Percentiles rank a stretch among this genome's conserved stretches.
These are phyloP conservation scores for Paxillus rubicundulus DNA, from an alignment of 768 basidiomycete genomes.

Conservation along the genomic window DNA sequence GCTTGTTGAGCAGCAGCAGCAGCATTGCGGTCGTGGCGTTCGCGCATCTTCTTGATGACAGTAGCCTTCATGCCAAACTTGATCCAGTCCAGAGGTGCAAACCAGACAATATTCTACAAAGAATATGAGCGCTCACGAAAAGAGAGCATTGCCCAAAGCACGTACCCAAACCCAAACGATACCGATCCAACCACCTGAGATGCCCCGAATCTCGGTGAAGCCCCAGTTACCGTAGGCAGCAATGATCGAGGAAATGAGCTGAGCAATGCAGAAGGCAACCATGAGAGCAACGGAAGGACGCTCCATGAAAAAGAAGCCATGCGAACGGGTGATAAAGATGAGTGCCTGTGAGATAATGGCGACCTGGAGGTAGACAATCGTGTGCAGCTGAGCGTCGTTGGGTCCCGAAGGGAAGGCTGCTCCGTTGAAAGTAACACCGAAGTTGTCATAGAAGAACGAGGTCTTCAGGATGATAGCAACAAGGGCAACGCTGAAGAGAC, in stretches of 20 bases:
- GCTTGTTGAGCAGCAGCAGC: conserved; percentile 37
- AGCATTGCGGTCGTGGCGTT: conserved; percentile 48
- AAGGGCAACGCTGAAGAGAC: conserved; percentile 58
- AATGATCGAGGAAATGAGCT: conserved; percentile 93
- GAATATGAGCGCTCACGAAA: conserved; percentile 9
- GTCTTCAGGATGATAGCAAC: conserved; percentile 85
- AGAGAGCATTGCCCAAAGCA: conserved; percentile 12
- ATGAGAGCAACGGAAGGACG: conserved; percentile 88
- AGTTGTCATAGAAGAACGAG: conserved; percentile 84
- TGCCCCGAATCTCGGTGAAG: conserved; percentile 77
- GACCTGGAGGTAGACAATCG: conserved; percentile 92
- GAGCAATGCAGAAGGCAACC: conserved; percentile 88
- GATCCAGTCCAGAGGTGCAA: conserved; percentile 91
- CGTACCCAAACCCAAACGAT: conserved; percentile 95
- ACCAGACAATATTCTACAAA: conserved; percentile 89
- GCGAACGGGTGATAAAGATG: conserved; percentile 94
- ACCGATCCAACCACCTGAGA: conserved; percentile 95
- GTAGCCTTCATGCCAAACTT: conserved; percentile 97
- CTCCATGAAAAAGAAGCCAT: conserved; percentile 96
- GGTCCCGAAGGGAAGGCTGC: conserved; percentile 19
- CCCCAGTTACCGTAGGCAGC: conserved; percentile 92
- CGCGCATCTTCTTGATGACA: conserved; percentile 80
- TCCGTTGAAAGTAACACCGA: conserved; percentile 61
- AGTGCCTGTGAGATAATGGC: conserved; percentile 99
- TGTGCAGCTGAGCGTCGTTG: conserved; percentile 79